Evolutionary conservation across 345 rosid species (phyloP).

Genomic region (Melaleuca quinquenervia): DNA sequence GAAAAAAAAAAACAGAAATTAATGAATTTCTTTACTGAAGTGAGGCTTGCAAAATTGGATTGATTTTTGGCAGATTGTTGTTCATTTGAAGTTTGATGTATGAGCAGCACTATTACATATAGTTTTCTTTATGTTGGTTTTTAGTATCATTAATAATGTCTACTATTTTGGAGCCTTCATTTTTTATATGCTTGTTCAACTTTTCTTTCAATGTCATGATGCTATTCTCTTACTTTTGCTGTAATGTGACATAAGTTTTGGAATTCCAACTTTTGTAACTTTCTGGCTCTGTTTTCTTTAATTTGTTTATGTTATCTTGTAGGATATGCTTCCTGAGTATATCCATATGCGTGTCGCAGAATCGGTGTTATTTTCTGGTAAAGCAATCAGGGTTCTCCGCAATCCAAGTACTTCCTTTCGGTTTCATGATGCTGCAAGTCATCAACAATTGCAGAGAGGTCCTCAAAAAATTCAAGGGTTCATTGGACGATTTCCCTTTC

Average conservation of each 20-base stretch:
- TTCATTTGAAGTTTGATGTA: not conserved
- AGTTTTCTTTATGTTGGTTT: not conserved
- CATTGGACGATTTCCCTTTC: constrained; percentile 33
- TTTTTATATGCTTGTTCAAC: not conserved
- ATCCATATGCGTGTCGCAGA: constrained; percentile 87
- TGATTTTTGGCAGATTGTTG: not conserved
- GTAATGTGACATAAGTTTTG: not conserved
- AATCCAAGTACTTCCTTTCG: constrained; percentile 74
- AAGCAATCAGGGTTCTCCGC: constrained; percentile 90
- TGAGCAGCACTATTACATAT: not conserved
- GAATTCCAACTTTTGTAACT: not conserved
- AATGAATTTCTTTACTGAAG: not conserved
- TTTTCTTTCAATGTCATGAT: not conserved
- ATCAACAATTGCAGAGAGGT: constrained; percentile 42
- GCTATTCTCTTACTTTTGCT: not conserved
- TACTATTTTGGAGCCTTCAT: not conserved
- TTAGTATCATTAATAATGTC: not conserved
- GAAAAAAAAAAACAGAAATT: not conserved
- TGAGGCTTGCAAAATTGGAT: not conserved
- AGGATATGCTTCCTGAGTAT: constrained; percentile 95
- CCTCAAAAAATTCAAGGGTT: constrained; percentile 50
- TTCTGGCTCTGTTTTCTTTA: not conserved
- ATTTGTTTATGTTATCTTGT: constrained; percentile 17
- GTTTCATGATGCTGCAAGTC: constrained; percentile 40
- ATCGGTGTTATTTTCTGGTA: constrained; percentile 92